These are phyloP conservation scores for Penicillium digitatum DNA, from an alignment of 2,329 filamentous ascomycete genomes.

Conservation along the genomic window DNA sequence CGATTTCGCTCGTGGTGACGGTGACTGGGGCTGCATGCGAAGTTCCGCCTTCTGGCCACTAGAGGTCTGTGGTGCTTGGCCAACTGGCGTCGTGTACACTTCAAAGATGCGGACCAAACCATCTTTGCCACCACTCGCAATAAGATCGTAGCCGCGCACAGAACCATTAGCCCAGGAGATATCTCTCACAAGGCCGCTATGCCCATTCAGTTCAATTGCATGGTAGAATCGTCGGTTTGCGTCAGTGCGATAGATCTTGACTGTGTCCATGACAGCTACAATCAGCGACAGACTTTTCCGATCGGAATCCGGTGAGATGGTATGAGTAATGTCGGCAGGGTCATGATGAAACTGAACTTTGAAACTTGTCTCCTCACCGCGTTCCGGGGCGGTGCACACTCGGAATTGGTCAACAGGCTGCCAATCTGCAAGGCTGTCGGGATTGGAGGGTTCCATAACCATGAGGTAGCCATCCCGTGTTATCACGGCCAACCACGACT, in stretches of 20 bases:
- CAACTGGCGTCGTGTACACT: conserved; percentile 37
- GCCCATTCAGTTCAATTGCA: conserved; percentile 69
- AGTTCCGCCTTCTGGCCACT: conserved; percentile 28
- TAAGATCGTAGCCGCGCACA: conserved; percentile 80
- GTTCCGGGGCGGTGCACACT: conserved; percentile 64
- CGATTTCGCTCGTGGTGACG: conserved; percentile 31
- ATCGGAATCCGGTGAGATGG: conserved; percentile 75
- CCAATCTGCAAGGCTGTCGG: conserved; percentile 76
- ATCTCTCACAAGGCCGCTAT: conserved; percentile 76
- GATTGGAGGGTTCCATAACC: conserved; percentile 79
- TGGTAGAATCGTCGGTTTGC: conserved; percentile 76
- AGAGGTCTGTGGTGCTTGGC: conserved; percentile 25
- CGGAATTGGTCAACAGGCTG: conserved; percentile 69
- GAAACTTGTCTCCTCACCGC: conserved; percentile 85
- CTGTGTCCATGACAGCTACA: conserved; percentile 78
- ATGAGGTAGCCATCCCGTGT: conserved; percentile 75
- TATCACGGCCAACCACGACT: conserved; percentile 81
- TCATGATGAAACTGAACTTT: conserved; percentile 85
- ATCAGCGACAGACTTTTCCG: conserved; percentile 74
- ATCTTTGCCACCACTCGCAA: conserved; percentile 91
- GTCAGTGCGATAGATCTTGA: conserved; percentile 77
- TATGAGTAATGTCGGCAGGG: conserved; percentile 65
- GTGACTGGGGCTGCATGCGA: conserved; percentile 24
- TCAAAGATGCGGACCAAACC: conserved; percentile 87
- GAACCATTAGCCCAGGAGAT: conserved; percentile 91